Evolutionary conservation across 2,329 filamentous ascomycete genomes (phyloP).

Genomic region (Lachnellula cervina): DNA sequence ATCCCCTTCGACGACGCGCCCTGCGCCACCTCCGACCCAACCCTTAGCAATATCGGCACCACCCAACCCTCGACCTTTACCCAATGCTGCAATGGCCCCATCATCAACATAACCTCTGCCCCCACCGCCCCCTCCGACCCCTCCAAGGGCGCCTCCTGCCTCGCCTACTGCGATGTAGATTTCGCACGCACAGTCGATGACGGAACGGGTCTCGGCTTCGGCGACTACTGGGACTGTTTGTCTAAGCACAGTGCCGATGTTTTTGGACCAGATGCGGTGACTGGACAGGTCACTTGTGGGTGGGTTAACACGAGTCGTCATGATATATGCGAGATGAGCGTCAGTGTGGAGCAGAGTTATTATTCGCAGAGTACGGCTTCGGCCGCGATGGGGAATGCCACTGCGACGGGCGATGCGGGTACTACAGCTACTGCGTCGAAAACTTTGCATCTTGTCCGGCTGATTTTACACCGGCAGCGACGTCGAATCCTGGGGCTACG

Average conservation of each 20-base stretch:
- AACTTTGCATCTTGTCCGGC: neutral
- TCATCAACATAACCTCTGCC: slow-evolving; percentile 2
- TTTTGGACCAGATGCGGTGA: neutral
- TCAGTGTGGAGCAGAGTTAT: neutral
- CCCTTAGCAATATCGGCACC: neutral
- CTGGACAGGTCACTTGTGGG: slow-evolving; percentile 1
- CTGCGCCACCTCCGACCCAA: neutral
- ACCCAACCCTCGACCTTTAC: neutral
- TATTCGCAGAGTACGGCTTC: neutral
- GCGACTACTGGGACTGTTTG: slow-evolving; percentile 3
- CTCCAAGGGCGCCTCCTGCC: neutral
- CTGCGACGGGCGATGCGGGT: neutral
- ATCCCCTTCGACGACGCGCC: neutral
- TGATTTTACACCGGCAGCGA: neutral
- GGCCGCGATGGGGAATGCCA: neutral
- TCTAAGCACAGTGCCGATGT: neutral
- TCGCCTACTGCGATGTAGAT: slow-evolving; percentile 4
- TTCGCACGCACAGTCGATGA: neutral
- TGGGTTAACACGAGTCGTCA: neutral
- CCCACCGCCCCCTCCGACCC: slow-evolving; percentile 2
- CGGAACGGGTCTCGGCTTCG: neutral
- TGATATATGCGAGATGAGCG: neutral
- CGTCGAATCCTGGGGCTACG: neutral
- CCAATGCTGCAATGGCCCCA: slow-evolving; percentile 5
- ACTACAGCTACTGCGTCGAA: neutral